Conservation (phyloP, 371 early-diverging fungal species). For the Rhizopus sp. region DNA sequence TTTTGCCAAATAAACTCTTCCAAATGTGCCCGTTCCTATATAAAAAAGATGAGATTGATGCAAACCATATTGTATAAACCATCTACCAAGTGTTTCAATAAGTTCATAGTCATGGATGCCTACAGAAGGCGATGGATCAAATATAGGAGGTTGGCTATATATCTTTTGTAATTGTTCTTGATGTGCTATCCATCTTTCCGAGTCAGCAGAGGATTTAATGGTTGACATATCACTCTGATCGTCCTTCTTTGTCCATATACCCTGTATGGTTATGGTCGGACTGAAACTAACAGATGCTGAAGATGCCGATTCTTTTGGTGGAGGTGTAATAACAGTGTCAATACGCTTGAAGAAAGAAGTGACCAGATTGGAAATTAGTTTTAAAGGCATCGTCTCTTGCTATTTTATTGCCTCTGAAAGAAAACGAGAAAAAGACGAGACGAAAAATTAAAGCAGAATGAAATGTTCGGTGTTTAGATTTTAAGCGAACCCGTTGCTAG, state of each 20-base stretch:
- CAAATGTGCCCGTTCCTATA: slow-evolving; percentile 94
- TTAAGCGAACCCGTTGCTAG: too few relatives aligned
- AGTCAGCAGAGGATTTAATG: slow-evolving; percentile 13
- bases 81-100: slow-evolving; percentile 68
- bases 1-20: slow-evolving; percentile 86
- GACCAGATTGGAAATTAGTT: slow-evolving; percentile 34
- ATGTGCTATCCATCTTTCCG: slow-evolving; percentile 20
- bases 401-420: background rate
- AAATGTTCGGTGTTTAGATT: too few relatives aligned
- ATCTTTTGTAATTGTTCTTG: slow-evolving; percentile 36
- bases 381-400: slow-evolving; percentile 32
- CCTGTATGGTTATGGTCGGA: slow-evolving; percentile 36
- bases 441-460: too few relatives aligned
- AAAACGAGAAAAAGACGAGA: too few relatives aligned
- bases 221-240: slow-evolving; percentile 24
- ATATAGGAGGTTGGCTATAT: slow-evolving; percentile 40
- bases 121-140: slow-evolving; percentile 27
- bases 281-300: slow-evolving; percentile 33
- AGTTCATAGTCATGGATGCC: slow-evolving; percentile 58
- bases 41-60: slow-evolving; percentile 5
- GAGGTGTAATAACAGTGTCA: slow-evolving; percentile 5
- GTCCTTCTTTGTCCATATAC: slow-evolving; percentile 27
- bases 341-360: slow-evolving; percentile 29
- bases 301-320: slow-evolving; percentile 20
- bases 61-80: slow-evolving; percentile 3